phyloP scores from a whole-genome alignment of 768 basidiomycete species.

The Russula abietina region DNA sequence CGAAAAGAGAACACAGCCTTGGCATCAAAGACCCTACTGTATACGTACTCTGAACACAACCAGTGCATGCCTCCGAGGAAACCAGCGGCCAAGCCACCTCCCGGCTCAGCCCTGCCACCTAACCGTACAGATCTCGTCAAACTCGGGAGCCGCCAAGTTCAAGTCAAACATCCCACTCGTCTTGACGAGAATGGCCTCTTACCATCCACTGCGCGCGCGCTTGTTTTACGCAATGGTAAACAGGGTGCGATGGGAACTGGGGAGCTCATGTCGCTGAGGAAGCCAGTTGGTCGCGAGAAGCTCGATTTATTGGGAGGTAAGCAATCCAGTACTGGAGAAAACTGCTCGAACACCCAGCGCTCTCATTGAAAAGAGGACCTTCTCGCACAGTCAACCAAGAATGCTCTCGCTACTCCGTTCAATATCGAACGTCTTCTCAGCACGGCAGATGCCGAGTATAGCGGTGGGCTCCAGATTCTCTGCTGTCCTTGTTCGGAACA shows the following conservation, averaged over 20 bases:
- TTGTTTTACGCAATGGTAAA: conserved; percentile 70
- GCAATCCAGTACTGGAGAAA: conserved; percentile 25
- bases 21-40: not conserved
- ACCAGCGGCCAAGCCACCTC: conserved; percentile 1
- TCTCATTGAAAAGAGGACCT: conserved; percentile 54
- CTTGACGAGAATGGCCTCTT: conserved; percentile 46
- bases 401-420: conserved; percentile 60
- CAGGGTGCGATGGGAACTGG: conserved; percentile 66
- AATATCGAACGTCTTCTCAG: conserved; percentile 54
- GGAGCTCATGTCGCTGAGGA: conserved; percentile 52
- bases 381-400: conserved; percentile 43
- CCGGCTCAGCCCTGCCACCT: conserved; percentile 5
- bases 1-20: conserved; percentile 4
- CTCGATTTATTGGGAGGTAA: conserved; percentile 72
- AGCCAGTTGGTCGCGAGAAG: conserved; percentile 71
- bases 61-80: conserved; percentile 26
- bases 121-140: conserved; percentile 41
- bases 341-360: conserved; percentile 1
- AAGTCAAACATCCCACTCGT: conserved; percentile 33
- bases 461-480: conserved; percentile 41
- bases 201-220: conserved; percentile 66
- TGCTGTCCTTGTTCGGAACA: not conserved
- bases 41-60: not conserved
- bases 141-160: conserved; percentile 50
- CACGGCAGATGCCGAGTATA: conserved; percentile 68